Conservation (phyloP, 2,329 filamentous ascomycete species). For the Venturia carpophila region DNA sequence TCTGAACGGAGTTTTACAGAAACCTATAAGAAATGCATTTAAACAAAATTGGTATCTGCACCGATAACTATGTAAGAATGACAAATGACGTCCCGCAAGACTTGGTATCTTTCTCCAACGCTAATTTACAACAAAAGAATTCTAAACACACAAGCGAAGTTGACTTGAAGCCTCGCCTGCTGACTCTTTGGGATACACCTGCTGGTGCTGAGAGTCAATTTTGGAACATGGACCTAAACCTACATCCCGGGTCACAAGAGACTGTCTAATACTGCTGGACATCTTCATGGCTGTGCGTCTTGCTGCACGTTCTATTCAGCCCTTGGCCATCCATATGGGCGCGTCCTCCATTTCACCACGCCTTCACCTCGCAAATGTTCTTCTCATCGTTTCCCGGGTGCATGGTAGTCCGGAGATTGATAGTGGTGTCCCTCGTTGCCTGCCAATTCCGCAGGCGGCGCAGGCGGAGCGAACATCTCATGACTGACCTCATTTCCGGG, state of each 20-base stretch:
- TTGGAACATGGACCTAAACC: background rate
- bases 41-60: background rate
- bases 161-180: background rate
- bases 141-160: background rate
- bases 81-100: background rate
- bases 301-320: background rate
- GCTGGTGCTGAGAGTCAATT: background rate
- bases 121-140: background rate
- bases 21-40: no score
- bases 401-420: background rate
- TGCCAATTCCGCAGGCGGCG: background rate
- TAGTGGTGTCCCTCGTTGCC: background rate
- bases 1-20: no score
- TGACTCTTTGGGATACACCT: background rate
- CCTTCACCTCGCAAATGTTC: background rate
- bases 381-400: background rate
- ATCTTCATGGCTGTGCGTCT: background rate
- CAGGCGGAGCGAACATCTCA: background rate
- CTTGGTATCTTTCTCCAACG: background rate
- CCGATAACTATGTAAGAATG: background rate
- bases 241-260: background rate
- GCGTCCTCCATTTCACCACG: background rate
- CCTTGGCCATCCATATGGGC: background rate
- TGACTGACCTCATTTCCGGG: constrained; percentile 1
- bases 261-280: background rate